phyloP scores from a whole-genome alignment of 2,329 filamentous ascomycete genomes.

The Microsporum ferrugineum region DNA sequence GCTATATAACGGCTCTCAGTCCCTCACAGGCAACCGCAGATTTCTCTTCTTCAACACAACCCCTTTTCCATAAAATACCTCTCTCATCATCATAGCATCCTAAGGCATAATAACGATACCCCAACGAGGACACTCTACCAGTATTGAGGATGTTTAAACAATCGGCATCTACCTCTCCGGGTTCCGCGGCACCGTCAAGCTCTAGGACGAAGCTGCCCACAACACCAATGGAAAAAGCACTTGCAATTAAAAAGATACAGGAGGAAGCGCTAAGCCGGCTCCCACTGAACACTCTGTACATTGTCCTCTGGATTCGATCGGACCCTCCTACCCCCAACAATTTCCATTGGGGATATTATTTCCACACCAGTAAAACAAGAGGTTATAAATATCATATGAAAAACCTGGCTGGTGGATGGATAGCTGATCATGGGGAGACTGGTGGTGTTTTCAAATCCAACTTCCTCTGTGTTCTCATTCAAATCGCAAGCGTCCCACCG shows the following conservation, averaged over 20 bases:
- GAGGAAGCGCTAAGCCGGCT: constrained; percentile 3
- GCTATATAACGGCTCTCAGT: no score
- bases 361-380: constrained; percentile 12
- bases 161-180: no score
- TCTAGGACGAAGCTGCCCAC: no score
- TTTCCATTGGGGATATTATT: constrained; percentile 25
- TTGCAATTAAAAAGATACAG: constrained; percentile 5
- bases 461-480: constrained; percentile 13
- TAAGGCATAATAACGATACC: no score
- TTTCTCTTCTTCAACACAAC: no score
- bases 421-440: constrained; percentile 10
- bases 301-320: constrained; percentile 19
- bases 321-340: constrained; percentile 19
- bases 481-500: constrained; percentile 16
- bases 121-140: no score
- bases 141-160: no score
- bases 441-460: constrained; percentile 12
- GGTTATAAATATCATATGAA: constrained; percentile 11
- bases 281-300: constrained; percentile 8
- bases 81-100: no score
- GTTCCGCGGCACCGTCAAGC: no score
- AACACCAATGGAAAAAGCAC: neutral
- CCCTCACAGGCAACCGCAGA: no score
- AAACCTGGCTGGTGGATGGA: constrained; percentile 12
- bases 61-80: no score